Evolutionary conservation across 805 yeast genomes (phyloP), one percentile per base, ranked within the genome.

Genomic region (Torulaspora maleeae): DNA sequence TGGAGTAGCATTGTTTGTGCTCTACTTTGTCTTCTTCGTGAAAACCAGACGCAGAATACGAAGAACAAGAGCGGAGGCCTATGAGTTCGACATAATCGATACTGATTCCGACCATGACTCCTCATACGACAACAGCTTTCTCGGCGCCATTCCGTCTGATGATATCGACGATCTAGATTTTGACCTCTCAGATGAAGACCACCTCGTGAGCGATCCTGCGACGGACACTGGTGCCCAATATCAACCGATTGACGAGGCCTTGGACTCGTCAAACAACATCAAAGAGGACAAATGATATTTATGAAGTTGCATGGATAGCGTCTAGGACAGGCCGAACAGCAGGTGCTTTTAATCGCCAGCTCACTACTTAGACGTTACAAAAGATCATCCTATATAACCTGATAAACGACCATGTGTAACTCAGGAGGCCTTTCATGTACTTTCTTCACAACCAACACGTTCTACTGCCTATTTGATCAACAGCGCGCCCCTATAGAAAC

Each of bases 51-150:
- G 70, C 49, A 67, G 70, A 52, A 65, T 72, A 52, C 64, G 78
- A 47, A 70, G 86, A 65, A 68, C 84, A 59, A 68, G 89, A 66
- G 78, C 83, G 56, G 88, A 82, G 32, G 79, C 79, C 44, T 82
- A 77, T 56, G 93, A 85, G 59, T 82, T 85, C 58, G 95, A 85
- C 59, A 79, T 84, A 38, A 85, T 85, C 36, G 83, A 81, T 15
- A 83, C 84, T 6, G 85, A 82, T 37, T 65, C 71, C 7, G 71
- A 68, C 25, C 63, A 63, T 36, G 70, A 67, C 29, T 60, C 63
- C 2, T 57, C 64, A 2, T 36, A 57, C 24, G 64, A 59, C 25
- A 52, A 51, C 27, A 49, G 51, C n/a, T 15, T 49, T 2, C 37
- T 13, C 12, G 49, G 47, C 11, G 27, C 45, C 24, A 11, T 43